Evolutionary conservation across 169 alveolate species (phyloP).

Genomic region (Plasmodium ovale): DNA sequence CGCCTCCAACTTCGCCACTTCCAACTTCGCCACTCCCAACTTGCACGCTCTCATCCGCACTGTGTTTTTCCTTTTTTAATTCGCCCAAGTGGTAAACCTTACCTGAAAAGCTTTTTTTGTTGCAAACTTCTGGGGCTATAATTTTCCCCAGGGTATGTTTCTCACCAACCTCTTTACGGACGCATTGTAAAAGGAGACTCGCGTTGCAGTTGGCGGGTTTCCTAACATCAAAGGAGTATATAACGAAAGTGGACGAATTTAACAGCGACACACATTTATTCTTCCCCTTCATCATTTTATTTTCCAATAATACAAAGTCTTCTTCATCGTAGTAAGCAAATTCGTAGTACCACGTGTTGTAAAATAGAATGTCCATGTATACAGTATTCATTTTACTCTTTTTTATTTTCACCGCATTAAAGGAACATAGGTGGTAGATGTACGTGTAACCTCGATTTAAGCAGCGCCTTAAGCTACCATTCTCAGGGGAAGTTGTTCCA

Average conservation of each 20-base stretch:
- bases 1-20: too few species aligned
- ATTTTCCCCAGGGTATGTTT: too few species aligned
- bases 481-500: neutral
- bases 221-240: slow-evolving; percentile 27
- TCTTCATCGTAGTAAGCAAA: slow-evolving; percentile 10
- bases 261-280: slow-evolving; percentile 8
- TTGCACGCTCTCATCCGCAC: too few species aligned
- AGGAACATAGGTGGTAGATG: slow-evolving; percentile 21
- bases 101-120: too few species aligned
- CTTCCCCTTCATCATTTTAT: neutral
- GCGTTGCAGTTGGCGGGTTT: neutral
- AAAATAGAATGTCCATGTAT: slow-evolving; percentile 17
- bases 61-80: too few species aligned
- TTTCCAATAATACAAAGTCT: neutral
- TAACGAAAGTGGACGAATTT: slow-evolving; percentile 7
- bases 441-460: neutral
- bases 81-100: too few species aligned
- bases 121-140: too few species aligned
- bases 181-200: too few species aligned
- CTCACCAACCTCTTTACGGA: too few species aligned
- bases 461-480: neutral
- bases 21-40: too few species aligned
- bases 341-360: slow-evolving; percentile 20
- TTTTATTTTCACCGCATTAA: slow-evolving; percentile 8
- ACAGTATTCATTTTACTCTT: slow-evolving; percentile 9